Conservation (phyloP, 345 rosid species). For the Gossypium mustelinum region DNA sequence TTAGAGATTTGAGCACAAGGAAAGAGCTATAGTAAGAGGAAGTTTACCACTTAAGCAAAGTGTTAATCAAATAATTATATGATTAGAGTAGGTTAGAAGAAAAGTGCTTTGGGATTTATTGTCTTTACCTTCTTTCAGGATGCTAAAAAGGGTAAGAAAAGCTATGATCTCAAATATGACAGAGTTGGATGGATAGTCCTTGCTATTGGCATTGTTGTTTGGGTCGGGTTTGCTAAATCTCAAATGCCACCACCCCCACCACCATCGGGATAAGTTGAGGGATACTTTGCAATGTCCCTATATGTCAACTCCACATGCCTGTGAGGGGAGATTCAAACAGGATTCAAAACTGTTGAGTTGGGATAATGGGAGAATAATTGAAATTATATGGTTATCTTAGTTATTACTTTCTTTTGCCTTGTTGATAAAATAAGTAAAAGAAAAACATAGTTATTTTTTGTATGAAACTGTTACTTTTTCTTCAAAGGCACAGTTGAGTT, state of each 20-base stretch:
- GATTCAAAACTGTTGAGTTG: neutral
- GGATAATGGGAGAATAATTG: constrained; percentile 8
- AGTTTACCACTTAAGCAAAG: neutral
- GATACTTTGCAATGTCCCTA: neutral
- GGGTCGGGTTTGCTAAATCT: constrained; percentile 77
- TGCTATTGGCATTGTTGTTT: constrained; percentile 72
- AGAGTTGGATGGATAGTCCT: constrained; percentile 80
- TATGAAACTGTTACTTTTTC: no score
- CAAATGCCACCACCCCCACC: constrained; percentile 46
- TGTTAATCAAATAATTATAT: neutral
- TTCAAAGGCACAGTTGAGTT: no score
- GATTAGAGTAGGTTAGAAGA: neutral
- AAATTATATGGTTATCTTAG: constrained; percentile 4
- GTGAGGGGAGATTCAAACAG: neutral
- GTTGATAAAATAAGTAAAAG: no score
- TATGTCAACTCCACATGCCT: neutral
- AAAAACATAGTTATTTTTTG: no score
- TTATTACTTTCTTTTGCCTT: constrained; percentile 7
- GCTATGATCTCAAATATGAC: constrained; percentile 68
- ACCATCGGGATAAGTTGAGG: constrained; percentile 27
- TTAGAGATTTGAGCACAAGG: neutral
- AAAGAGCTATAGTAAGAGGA: neutral
- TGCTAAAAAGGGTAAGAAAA: constrained; percentile 61
- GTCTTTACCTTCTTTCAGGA: constrained; percentile 22
- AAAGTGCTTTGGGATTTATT: neutral